Conservation (phyloP, 495 filamentous ascomycete species). For the Penicillium turbatum region DNA sequence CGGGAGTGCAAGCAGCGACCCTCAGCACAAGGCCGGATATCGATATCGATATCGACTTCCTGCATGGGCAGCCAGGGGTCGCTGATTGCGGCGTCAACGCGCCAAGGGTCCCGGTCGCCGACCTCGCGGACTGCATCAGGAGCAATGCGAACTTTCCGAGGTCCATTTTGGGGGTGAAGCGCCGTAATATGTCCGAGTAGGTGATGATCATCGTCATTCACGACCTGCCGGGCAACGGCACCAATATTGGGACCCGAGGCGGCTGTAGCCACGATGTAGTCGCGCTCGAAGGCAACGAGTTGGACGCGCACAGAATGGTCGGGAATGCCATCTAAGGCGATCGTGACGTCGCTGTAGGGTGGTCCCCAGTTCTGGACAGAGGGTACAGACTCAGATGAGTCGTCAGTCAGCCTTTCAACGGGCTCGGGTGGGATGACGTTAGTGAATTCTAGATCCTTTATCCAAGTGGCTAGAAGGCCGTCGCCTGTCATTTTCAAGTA, state of each 20-base stretch:
- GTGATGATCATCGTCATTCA: conserved; percentile 8
- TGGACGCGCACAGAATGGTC: conserved; percentile 56
- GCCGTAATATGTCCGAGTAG: conserved; percentile 3
- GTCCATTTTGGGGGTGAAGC: neutral
- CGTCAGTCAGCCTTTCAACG: neutral
- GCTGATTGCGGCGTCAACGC: conserved; percentile 1
- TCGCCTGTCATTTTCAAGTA: conserved; percentile 94
- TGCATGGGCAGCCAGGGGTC: conserved; percentile 29
- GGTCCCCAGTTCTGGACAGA: conserved; percentile 42
- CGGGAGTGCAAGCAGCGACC: conserved; percentile 18
- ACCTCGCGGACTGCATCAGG: conserved; percentile 12
- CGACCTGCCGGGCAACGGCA: conserved; percentile 1
- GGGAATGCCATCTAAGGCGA: conserved; percentile 44
- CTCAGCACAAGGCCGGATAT: conserved; percentile 25
- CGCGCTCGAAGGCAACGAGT: conserved; percentile 54
- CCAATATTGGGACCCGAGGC: conserved; percentile 35
- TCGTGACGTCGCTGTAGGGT: conserved; percentile 47
- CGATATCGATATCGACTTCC: conserved; percentile 25
- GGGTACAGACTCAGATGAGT: conserved; percentile 18
- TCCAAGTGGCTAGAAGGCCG: conserved; percentile 75
- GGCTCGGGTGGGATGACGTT: conserved; percentile 56
- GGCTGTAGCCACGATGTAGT: conserved; percentile 60
- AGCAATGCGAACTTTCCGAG: conserved; percentile 9
- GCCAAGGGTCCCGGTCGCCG: conserved; percentile 23
- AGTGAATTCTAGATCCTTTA: conserved; percentile 63